Evolutionary conservation across 805 yeast species (phyloP), one percentile per base, ranked within the genome.

Genomic region (Saccharomycopsis amapae): DNA sequence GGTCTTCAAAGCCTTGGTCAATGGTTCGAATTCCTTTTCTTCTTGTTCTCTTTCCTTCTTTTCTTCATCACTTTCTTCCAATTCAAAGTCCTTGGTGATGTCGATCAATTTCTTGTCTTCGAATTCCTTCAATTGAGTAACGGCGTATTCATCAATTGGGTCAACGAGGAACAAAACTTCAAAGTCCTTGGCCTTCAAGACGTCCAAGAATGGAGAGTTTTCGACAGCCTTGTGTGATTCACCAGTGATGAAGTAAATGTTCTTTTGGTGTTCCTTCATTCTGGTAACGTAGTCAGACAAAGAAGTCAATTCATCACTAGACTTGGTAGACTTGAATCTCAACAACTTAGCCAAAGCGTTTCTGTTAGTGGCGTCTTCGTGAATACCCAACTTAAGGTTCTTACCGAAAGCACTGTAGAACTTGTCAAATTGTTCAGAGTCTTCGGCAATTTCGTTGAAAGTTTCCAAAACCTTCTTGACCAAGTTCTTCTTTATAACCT

Each of bases 241-340:
- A 83, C 98, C 99, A 66, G 99, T 93, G 71, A 93, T 93, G 81
- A 78, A 93, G 82, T 93, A 93, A 65, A 93, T 86, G 79, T 93
- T 93, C 93, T 93, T 89, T 78, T 93, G 99, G 78, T 87, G 96
- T 74, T 88, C 97, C 68, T 93, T 96, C 99, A 93, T 93, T 75
- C 97, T 85, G 58, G 97, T 90, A 56, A 93, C 95, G 75, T 93
- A 93, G 75, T 93, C 99, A 58, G 94, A 72, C 64, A 93, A 79
- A 33, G 97, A 90, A 57, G 97, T 90, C 68, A 76, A 67, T 76
- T 93, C 98, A 64, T 90, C 98, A 60, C 78, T 64, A 55, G 96
- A 82, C 77, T 89, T 90, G 64, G 97, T 89, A 48, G 97, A 88
- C 83, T 88, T 77, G 84, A 78, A 93, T 76, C 99, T 85, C 73